phyloP scores from a whole-genome alignment of 2,329 filamentous ascomycete species.

The Colletotrichum costaricense region DNA sequence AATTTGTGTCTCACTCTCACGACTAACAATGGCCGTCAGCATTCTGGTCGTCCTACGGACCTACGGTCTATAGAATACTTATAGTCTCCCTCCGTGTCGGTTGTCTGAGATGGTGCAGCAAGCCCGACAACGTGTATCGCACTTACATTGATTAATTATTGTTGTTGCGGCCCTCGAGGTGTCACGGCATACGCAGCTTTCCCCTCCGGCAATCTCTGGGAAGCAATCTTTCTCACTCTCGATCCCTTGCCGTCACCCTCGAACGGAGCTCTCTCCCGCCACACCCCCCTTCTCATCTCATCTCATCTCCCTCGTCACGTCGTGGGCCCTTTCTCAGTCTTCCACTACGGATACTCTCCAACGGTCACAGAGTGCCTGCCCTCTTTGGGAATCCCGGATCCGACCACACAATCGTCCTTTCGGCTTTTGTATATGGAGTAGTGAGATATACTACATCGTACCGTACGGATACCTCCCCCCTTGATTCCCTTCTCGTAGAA shows the following conservation, averaged over 20 bases:
- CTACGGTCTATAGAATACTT: neutral
- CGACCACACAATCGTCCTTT: constrained; percentile 9
- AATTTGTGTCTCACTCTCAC: constrained; percentile 23
- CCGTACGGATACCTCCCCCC: neutral
- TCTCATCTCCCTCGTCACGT: neutral
- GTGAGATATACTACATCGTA: neutral
- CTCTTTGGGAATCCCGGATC: constrained; percentile 9
- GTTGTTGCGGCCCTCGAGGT: constrained; percentile 1
- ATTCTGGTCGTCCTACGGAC: neutral
- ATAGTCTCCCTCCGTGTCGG: neutral
- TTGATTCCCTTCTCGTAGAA: neutral
- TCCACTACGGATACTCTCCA: neutral
- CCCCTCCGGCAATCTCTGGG: constrained; percentile 9
- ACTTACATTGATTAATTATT: constrained; percentile 7
- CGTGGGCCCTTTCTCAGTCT: neutral
- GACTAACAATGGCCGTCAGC: neutral
- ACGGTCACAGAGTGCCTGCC: neutral
- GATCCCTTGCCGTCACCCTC: constrained; percentile 4
- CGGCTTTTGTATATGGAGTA: neutral
- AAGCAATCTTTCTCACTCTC: constrained; percentile 8
- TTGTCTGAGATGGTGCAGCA: constrained; percentile 16
- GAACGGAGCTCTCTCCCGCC: neutral
- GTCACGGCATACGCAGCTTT: constrained; percentile 30
- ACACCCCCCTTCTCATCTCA: neutral
- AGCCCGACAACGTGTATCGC: neutral